Evolutionary conservation across 345 rosid genomes (phyloP), one percentile per base, ranked within the genome.

Genomic region (Eutrema heterophyllum): DNA sequence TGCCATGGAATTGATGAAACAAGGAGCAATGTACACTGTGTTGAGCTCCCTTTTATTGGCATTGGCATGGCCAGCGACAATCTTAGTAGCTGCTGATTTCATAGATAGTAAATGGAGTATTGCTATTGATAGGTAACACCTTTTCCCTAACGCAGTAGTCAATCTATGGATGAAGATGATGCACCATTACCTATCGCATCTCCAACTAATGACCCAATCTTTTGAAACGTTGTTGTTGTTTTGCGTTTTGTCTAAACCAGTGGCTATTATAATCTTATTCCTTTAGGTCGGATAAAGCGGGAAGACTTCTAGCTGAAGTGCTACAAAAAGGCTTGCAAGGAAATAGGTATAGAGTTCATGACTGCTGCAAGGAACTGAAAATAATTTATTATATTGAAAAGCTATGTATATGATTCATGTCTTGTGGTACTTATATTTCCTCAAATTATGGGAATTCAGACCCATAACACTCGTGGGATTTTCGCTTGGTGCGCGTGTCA

Each of bases 11-110:
- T 76, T 95, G 83, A 92, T 92, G 99, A 92, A 74, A 82, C 96
- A 87, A 82, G 99, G 99, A 56, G 99, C 97, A 60, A 90, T 92
- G 99, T 62, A 89, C 89, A 95, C 97, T n/a, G 99, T 92, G 21
- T 74, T 90, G 71, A 84, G 88, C 83, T 56, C 97, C 60, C 91
- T 95, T 60, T 52, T 92, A 79, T 51, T 79, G 24, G 99, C 99
- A 53, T 79, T 95, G 79, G 97, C 95, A 72, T 92, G 94, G 96
- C 99, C 97, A 51, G 89, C 96, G 32, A 81, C 96, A 43, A 78
- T 95, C 66, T 86, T 92, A 64, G 78, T 74, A 7, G 99, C 97
- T 75, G 83, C 97, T 71, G 88, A 85, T 86, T 86, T 92, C 78
- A 95, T 95, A 71, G 99, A 95, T 71, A 90, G 99, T 81, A 92